Conservation (phyloP, 331 rosid species). For the Quercus tomentella region DNA sequence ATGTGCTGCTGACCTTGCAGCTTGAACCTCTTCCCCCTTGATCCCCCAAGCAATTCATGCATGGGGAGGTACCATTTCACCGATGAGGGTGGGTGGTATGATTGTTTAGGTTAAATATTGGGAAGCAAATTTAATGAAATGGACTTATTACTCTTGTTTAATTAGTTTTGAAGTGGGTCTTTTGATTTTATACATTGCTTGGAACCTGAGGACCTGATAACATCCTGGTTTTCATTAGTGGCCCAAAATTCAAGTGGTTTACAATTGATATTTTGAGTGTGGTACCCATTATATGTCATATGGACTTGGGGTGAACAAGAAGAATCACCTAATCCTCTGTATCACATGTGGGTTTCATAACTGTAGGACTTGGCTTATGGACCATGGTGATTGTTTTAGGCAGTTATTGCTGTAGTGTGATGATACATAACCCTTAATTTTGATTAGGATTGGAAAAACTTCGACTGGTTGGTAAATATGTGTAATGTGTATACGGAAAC, state of each 20-base stretch:
- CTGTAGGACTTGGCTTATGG: neutral
- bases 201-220: neutral
- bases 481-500: neutral
- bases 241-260: neutral
- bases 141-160: no score
- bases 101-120: neutral
- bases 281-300: neutral
- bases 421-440: neutral
- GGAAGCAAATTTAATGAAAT: neutral
- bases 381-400: neutral
- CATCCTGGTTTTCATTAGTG: neutral
- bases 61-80: no score
- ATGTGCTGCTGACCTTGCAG: no score
- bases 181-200: neutral
- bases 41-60: no score
- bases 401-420: neutral
- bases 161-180: neutral
- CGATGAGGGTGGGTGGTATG: neutral
- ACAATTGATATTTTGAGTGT: neutral
- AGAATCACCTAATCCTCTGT: neutral
- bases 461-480: neutral
- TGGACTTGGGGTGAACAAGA: neutral
- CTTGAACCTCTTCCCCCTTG: no score
- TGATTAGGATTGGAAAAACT: neutral
- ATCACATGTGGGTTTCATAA: neutral